phyloP scores from a whole-genome alignment of 2,329 filamentous ascomycete genomes.

The Monosporascus sp. region DNA sequence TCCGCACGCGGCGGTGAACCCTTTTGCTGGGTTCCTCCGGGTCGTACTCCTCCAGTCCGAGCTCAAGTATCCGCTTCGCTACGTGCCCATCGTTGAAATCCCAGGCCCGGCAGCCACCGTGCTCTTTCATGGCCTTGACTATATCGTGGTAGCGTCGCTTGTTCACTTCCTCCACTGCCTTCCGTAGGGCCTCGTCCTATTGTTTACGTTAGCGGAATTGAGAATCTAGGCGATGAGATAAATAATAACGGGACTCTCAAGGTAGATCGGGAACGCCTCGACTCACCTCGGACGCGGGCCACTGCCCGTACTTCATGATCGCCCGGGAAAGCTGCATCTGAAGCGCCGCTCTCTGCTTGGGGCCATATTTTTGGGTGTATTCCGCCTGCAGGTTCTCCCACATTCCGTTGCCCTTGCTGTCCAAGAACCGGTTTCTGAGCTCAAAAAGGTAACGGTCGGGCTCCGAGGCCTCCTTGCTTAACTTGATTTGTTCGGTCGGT shows the following conservation, averaged over 20 bases:
- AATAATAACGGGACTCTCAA: too few relatives aligned
- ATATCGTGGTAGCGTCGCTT: slow-evolving; percentile 38
- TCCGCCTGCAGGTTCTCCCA: slow-evolving; percentile 48
- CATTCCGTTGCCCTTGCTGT: slow-evolving; percentile 51
- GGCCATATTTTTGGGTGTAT: slow-evolving; percentile 31
- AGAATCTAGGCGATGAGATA: not conserved
- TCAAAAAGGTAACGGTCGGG: slow-evolving; percentile 46
- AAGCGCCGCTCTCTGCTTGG: slow-evolving; percentile 41
- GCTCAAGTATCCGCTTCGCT: slow-evolving; percentile 43
- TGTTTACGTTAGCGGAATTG: not conserved
- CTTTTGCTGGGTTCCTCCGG: slow-evolving; percentile 33
- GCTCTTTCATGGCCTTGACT: slow-evolving; percentile 40
- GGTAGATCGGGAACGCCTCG: too few relatives aligned
- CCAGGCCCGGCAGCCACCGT: slow-evolving; percentile 45
- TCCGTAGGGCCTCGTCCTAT: slow-evolving; percentile 34
- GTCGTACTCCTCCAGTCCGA: slow-evolving; percentile 40
- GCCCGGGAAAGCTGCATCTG: slow-evolving; percentile 53
- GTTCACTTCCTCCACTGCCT: slow-evolving; percentile 31
- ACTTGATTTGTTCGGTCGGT: slow-evolving; percentile 26
- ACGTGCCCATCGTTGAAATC: slow-evolving; percentile 46
- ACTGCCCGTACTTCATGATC: slow-evolving; percentile 42
- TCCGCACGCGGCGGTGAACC: slow-evolving; percentile 40
- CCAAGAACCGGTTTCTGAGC: slow-evolving; percentile 39
- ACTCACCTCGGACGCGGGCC: slow-evolving; percentile 47
- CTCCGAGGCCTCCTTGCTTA: slow-evolving; percentile 41